Percentiles rank a stretch among this genome's conserved stretches.
Conservation (phyloP, 2,329 filamentous ascomycete species). For the Ambrosiella cleistominuta region DNA sequence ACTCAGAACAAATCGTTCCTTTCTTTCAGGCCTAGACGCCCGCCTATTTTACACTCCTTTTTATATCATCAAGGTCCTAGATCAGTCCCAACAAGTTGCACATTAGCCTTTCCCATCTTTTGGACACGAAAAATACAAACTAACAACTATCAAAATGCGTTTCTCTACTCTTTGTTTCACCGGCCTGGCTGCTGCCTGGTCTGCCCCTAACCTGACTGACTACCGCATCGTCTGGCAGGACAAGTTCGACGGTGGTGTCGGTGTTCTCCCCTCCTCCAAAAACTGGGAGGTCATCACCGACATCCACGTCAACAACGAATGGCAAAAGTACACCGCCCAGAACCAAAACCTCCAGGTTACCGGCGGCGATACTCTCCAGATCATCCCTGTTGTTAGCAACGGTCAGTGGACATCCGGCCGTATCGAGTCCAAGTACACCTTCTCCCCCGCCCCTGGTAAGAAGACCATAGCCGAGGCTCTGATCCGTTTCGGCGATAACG, state of each 20-base stretch:
- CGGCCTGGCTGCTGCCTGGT: conserved; percentile 21
- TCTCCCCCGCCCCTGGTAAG: conserved; percentile 29
- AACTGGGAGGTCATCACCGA: conserved; percentile 28
- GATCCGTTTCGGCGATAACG: conserved; percentile 29
- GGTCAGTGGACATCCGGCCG: conserved; percentile 36
- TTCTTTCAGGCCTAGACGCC: conserved; percentile 4
- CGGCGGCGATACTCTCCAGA: conserved; percentile 31
- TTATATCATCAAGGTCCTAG: neutral
- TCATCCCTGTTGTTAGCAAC: conserved; percentile 28
- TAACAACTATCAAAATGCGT: conserved; percentile 1
- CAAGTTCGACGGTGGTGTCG: conserved; percentile 23
- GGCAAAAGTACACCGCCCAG: conserved; percentile 30
- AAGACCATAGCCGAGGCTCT: conserved; percentile 29
- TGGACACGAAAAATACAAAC: neutral
- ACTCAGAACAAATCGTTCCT: neutral
- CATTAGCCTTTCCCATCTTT: neutral
- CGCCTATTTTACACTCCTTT: neutral
- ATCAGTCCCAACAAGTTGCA: neutral
- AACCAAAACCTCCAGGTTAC: conserved; percentile 32
- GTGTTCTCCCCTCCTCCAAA: conserved; percentile 19
- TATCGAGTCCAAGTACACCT: conserved; percentile 31
- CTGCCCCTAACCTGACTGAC: conserved; percentile 24
- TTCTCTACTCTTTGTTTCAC: conserved; percentile 15
- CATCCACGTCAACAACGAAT: conserved; percentile 33
- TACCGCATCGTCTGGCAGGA: conserved; percentile 27